phyloP scores from a whole-genome alignment of 192 early-diverging fungal genomes.

The Entomortierella beljakovae region DNA sequence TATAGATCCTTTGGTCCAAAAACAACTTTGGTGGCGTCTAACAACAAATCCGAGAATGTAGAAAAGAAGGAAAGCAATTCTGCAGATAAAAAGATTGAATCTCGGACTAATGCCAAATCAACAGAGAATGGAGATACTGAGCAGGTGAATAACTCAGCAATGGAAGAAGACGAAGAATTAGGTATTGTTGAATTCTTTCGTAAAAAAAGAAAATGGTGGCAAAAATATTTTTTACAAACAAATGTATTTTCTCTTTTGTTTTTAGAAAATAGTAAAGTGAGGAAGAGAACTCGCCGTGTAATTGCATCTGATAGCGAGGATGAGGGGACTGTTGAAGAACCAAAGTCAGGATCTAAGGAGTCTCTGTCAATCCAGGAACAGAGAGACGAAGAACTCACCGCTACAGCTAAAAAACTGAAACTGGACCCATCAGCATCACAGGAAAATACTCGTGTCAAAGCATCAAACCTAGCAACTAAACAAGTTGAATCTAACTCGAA shows the following conservation, averaged over 20 bases:
- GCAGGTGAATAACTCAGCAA: conserved; percentile 1
- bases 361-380: conserved; percentile 17
- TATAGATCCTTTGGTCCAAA: conserved; percentile 47
- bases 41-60: conserved; percentile 1
- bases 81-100: not conserved
- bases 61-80: not conserved
- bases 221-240: not conserved
- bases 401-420: conserved; percentile 33
- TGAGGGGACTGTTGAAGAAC: not conserved
- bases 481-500: not conserved
- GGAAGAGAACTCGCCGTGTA: conserved; percentile 19
- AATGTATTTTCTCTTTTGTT: not conserved
- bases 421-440: conserved; percentile 28
- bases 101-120: not conserved
- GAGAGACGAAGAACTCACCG: conserved; percentile 14
- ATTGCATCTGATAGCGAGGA: conserved; percentile 37
- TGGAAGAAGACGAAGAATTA: conserved; percentile 22
- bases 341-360: not conserved
- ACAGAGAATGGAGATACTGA: not conserved
- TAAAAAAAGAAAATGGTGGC: conserved; percentile 5
- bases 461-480: not conserved
- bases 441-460: conserved; percentile 1
- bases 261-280: conserved; percentile 15
- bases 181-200: not conserved
- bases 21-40: conserved; percentile 43